Percentiles rank a stretch among this genome's conserved stretches.
phyloP scores from a whole-genome alignment of 768 basidiomycete genomes.

The Heimioporus sp. region DNA sequence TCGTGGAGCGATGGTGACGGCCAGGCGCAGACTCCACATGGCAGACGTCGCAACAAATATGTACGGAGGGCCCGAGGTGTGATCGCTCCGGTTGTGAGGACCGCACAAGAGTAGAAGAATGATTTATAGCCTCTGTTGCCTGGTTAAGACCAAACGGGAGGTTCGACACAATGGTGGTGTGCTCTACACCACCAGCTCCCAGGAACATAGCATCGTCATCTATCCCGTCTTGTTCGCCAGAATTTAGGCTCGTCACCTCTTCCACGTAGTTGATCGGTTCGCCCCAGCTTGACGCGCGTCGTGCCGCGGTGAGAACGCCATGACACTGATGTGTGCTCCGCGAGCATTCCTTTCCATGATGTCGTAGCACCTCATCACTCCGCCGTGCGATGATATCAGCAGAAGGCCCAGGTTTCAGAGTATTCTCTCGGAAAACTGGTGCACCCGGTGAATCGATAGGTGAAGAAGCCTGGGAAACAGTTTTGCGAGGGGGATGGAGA shows the following conservation, averaged over 20 bases:
- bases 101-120: constrained; percentile 17
- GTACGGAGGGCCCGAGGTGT: constrained; percentile 17
- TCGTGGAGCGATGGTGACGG: constrained; percentile 30
- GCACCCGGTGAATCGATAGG: constrained; percentile 30
- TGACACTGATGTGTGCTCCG: constrained; percentile 25
- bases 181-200: constrained; percentile 47
- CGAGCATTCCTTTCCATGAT: constrained; percentile 25
- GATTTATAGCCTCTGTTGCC: constrained; percentile 20
- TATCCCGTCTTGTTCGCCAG: constrained; percentile 43
- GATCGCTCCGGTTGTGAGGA: constrained; percentile 33
- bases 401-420: constrained; percentile 14
- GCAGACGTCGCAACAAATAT: constrained; percentile 24
- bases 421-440: constrained; percentile 25
- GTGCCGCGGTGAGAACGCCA: constrained; percentile 41
- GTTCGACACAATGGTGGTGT: constrained; percentile 32
- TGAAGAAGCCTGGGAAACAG: constrained; percentile 27
- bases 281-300: constrained; percentile 68
- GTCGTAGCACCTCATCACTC: constrained; percentile 48
- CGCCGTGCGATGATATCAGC: constrained; percentile 25
- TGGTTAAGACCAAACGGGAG: constrained; percentile 34
- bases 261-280: constrained; percentile 42
- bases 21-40: constrained; percentile 19
- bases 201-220: constrained; percentile 54
- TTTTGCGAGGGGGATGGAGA: constrained; percentile 18
- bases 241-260: constrained; percentile 44